Evolutionary conservation across 305 asterid genomes (phyloP).

Genomic region (Fraxinus baroniana): DNA sequence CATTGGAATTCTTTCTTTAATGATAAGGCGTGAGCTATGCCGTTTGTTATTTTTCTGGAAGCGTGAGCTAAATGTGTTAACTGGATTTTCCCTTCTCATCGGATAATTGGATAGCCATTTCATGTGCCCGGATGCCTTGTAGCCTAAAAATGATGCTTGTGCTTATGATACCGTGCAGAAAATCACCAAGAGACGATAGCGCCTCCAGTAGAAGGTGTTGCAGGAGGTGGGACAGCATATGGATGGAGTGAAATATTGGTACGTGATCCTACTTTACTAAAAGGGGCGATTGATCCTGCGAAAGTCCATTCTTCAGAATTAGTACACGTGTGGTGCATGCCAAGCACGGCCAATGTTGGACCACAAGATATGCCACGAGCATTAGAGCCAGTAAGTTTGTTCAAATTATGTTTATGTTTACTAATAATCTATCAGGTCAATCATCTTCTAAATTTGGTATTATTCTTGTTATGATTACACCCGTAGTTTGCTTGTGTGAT

Average conservation of each 20-base stretch:
- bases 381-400: constrained; percentile 69
- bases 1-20: neutral
- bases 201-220: constrained; percentile 94
- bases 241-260: constrained; percentile 77
- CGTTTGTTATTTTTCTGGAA: neutral
- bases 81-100: neutral
- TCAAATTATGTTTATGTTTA: constrained; percentile 8
- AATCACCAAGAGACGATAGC: constrained; percentile 54
- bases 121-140: constrained; percentile 1
- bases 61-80: neutral
- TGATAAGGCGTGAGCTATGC: neutral
- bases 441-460: constrained; percentile 13
- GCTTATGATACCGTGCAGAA: constrained; percentile 42
- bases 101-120: neutral
- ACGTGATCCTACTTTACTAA: constrained; percentile 50
- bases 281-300: constrained; percentile 75
- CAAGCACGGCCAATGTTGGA: constrained; percentile 86
- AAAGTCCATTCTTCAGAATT: constrained; percentile 75
- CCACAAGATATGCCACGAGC: constrained; percentile 87
- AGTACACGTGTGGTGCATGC: constrained; percentile 94
- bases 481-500: constrained; percentile 4
- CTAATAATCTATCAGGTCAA: constrained; percentile 4
- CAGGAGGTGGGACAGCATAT: constrained; percentile 96
- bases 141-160: neutral
- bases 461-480: neutral